A percentile compares a stretch with the other conserved stretches of the same genome.
These are phyloP conservation scores for Xylariaceae sp. DNA, from an alignment of 2,329 filamentous ascomycete genomes.

Conservation along the genomic window DNA sequence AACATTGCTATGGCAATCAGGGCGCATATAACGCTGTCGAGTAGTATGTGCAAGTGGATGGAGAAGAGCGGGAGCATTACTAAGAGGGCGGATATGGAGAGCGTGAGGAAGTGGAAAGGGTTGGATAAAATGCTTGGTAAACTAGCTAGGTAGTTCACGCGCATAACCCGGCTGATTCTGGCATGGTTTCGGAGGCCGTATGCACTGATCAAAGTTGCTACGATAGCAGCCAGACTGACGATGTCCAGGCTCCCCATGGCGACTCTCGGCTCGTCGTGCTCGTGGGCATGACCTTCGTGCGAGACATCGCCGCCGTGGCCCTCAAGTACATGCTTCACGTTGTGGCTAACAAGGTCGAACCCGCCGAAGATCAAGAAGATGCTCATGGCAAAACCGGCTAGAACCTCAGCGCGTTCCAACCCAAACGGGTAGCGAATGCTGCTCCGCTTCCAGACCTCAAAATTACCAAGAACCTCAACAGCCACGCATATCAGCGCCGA, in stretches of 20 bases:
- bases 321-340: slow-evolving; percentile 91
- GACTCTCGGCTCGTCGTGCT: slow-evolving; percentile 53
- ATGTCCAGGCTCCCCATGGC: slow-evolving; percentile 80
- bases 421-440: slow-evolving; percentile 94
- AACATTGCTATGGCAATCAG: slow-evolving; percentile 90
- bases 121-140: slow-evolving; percentile 90
- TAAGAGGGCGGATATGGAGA: slow-evolving; percentile 82
- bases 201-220: slow-evolving; percentile 83
- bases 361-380: slow-evolving; percentile 97
- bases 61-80: slow-evolving; percentile 82
- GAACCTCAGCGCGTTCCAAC: slow-evolving; percentile 88
- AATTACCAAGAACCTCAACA: slow-evolving; percentile 93
- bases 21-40: slow-evolving; percentile 82
- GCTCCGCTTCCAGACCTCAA: slow-evolving; percentile 95
- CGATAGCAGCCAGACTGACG: slow-evolving; percentile 80
- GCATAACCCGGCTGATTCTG: slow-evolving; percentile 89
- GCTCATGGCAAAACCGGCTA: slow-evolving; percentile 94
- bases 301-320: slow-evolving; percentile 62
- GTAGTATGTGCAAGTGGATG: slow-evolving; percentile 78
- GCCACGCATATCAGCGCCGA: slow-evolving; percentile 89
- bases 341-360: slow-evolving; percentile 92
- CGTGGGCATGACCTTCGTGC: slow-evolving; percentile 69
- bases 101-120: slow-evolving; percentile 91
- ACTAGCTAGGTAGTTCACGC: slow-evolving; percentile 79
- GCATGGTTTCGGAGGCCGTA: slow-evolving; percentile 89